phyloP scores from a whole-genome alignment of 2,329 filamentous ascomycete genomes.

The Allantophomopsis cytisporea region DNA sequence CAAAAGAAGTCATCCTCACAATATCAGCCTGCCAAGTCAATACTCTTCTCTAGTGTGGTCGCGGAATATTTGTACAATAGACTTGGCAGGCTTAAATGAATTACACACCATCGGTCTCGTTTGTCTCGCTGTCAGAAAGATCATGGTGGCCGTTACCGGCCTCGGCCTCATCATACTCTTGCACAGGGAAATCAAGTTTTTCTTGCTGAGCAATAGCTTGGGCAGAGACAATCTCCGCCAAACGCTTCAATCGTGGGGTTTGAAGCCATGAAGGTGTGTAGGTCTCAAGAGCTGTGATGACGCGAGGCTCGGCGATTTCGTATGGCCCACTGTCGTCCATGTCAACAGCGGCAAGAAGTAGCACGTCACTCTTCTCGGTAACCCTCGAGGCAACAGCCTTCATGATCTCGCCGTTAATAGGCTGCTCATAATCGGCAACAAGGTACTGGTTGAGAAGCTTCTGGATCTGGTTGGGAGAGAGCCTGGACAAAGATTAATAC shows the following conservation, averaged over 20 bases:
- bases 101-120: too few species aligned
- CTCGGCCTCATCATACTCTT: conserved; percentile 25
- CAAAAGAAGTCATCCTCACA: too few species aligned
- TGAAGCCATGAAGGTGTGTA: conserved; percentile 98
- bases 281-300: conserved; percentile 92
- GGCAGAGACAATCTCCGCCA: conserved; percentile 95
- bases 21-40: too few species aligned
- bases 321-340: conserved; percentile 99
- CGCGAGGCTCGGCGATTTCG: conserved; percentile 92
- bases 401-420: conserved; percentile 99
- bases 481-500: conserved; percentile 33
- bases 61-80: too few species aligned
- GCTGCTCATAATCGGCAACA: conserved; percentile 97
- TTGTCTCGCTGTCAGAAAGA: conserved; percentile 19
- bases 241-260: conserved; percentile 85
- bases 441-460: conserved; percentile 98
- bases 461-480: conserved; percentile 97
- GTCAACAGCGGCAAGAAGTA: conserved; percentile 86
- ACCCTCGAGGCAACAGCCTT: conserved; percentile 95
- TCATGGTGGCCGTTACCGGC: conserved; percentile 31
- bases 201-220: conserved; percentile 95
- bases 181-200: conserved; percentile 48
- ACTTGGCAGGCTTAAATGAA: too few species aligned
- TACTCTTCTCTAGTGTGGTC: too few species aligned
- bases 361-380: conserved; percentile 94